Base-by-base conservation (phyloP, 2,329 filamentous ascomycete genomes). In the Colletotrichum liriopes region DNA sequence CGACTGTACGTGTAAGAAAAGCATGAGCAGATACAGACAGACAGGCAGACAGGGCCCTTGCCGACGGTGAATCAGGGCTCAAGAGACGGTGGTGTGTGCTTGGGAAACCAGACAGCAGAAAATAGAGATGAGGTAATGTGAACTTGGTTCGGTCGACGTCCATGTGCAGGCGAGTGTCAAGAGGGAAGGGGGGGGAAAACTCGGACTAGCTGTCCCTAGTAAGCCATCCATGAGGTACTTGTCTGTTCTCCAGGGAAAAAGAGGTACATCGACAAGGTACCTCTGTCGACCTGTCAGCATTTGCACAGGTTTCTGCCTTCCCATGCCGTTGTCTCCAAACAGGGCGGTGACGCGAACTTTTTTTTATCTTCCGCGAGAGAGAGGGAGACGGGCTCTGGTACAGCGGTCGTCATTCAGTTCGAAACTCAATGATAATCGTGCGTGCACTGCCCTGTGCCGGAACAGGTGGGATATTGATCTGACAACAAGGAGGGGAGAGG, bases 81-180 rank as follows among this genome's bases (percentile, higher is more conserved):
- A 54, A 49, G 52, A 64, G 58, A 72, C 69, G 69, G 69, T 59
- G 69, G 69, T 72, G 65, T 72, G 65, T 39, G 29, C 37, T 59
- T 37, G n/a, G 43, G 39, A 47, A 72, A 72, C 58, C 51, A 71
- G 60, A 52, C 56, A 67, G 11, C 49, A 62, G 37, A 32, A 45
- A 47, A 68, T 51, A 41, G 39, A 49, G 64, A 63, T 67, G 65
- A 72, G 69, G 69, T 72, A 72, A 60, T 72, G 69, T 37, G 39
- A 72, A 72, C 52, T 63, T 66, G 65, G 69, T 55, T 72, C 69
- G 65, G 69, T 72, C 69, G 65, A 54, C 45, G 51, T 69, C 69
- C 69, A 71, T 54, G 60, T 63, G 45, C 45, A 52, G 56, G 56
- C 65, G 41, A 52, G 68, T 67, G 64, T 71, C 68, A 71, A 52